phyloP scores from a whole-genome alignment of 768 basidiomycete species.

The Russula abietina region DNA sequence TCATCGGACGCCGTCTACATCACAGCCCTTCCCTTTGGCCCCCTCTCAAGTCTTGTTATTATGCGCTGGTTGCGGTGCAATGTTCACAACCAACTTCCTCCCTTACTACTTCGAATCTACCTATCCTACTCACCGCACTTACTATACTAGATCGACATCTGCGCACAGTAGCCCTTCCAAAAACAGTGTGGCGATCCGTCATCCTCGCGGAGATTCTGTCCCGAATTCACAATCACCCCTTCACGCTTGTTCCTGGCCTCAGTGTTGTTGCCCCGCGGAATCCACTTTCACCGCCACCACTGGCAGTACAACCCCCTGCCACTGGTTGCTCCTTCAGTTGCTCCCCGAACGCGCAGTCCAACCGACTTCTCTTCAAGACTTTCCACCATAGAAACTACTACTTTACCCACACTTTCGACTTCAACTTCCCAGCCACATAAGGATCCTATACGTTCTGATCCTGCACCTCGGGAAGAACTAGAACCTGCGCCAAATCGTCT shows the following conservation, averaged over 20 bases:
- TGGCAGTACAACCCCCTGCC: not conserved
- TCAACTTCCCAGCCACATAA: not conserved
- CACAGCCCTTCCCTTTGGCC: not conserved
- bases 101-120: not conserved
- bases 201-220: not conserved
- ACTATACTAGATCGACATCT: no score
- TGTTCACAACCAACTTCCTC: not conserved
- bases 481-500: not conserved
- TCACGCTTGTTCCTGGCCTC: not conserved
- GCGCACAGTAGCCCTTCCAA: not conserved
- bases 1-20: not conserved
- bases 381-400: not conserved
- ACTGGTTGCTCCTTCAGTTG: not conserved
- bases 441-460: not conserved
- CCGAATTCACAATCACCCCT: not conserved
- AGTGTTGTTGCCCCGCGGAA: not conserved
- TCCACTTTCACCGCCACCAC: not conserved
- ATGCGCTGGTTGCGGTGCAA: not conserved
- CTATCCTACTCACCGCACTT: not conserved
- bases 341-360: not conserved
- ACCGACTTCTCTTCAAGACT: not conserved
- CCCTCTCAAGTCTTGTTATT: not conserved
- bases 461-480: not conserved
- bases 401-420: not conserved
- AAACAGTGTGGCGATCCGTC: not conserved